Base-by-base conservation (phyloP, 2,329 filamentous ascomycete species). In the Penicillium frequentans region DNA sequence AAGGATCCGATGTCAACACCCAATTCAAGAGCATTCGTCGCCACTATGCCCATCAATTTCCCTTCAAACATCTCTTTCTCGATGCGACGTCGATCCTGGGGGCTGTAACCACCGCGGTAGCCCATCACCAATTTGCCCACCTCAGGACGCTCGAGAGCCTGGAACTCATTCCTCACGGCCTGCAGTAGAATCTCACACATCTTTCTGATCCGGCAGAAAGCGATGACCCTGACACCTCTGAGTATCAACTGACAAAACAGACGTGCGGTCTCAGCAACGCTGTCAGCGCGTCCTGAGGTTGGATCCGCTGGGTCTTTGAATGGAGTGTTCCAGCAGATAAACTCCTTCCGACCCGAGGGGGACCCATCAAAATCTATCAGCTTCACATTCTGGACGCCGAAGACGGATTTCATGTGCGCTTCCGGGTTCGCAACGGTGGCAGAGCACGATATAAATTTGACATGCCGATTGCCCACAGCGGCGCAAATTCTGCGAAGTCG, bases 1-100 rank as follows among this genome's bases (percentile, higher is more conserved):
- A 99, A 80, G 1, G 89, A 90, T 16, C 95, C 95, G 63, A 99
- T 98, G 70, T 99, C 95, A 43, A 99, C 91, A 27, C 95, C 95
- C 1, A 99, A 79, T 71, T 99, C 95, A 3, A 99, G 81, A 0
- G 95, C 95, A 53, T 89, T 96, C 0, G 95, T 99, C 2, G 93
- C 93, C 31, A 99, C 87, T 55, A 99, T 96, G 1, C 95, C 95
- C 59, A 97, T 82, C 1, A 99, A 81, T 67, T 93, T 95, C 0
- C 95, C 95, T 55, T 96, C 90, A 65, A 99, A 99, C 95, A 99
- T 98, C 70, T 98, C 93, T 26, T 84, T 86, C 73, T 99, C 95
- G 57, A 99, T 97, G 55, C 84, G 82, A 19, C 95, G 85, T 55
- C 95, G 84, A 68, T 99, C 95, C 71, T 96, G 90, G 2, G 93